A percentile compares a stretch with the other conserved stretches of the same genome.
phyloP scores from a whole-genome alignment of 2,329 filamentous ascomycete genomes.

The Pseudogymnoascus sp. region DNA sequence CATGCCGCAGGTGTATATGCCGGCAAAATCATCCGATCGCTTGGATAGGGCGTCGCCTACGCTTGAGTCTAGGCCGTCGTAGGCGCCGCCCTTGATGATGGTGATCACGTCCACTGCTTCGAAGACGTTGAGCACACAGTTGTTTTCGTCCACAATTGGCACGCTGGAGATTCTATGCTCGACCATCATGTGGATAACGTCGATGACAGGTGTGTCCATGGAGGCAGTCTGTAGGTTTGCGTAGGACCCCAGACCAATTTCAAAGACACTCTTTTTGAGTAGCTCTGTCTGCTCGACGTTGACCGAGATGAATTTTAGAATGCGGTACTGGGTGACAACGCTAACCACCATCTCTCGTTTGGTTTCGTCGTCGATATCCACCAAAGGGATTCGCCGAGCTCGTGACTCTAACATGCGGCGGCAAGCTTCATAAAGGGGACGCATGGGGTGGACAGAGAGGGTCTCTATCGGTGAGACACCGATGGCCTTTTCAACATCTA shows the following conservation, averaged over 20 bases:
- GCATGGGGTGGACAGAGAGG: slow-evolving; percentile 86
- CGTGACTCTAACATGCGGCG: slow-evolving; percentile 89
- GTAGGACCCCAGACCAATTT: slow-evolving; percentile 83
- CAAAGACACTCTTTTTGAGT: slow-evolving; percentile 77
- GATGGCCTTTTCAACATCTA: slow-evolving; percentile 93
- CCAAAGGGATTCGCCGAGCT: slow-evolving; percentile 85
- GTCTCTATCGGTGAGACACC: slow-evolving; percentile 88
- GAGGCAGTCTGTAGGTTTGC: slow-evolving; percentile 69
- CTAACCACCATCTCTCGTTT: slow-evolving; percentile 88
- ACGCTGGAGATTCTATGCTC: slow-evolving; percentile 90
- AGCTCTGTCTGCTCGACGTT: slow-evolving; percentile 80
- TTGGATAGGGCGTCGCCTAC: slow-evolving; percentile 87
- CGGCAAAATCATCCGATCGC: slow-evolving; percentile 83
- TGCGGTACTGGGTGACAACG: slow-evolving; percentile 96
- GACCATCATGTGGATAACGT: slow-evolving; percentile 90
- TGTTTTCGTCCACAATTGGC: slow-evolving; percentile 77
- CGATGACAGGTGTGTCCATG: slow-evolving; percentile 88
- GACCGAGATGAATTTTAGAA: slow-evolving; percentile 96
- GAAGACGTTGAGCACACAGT: slow-evolving; percentile 85
- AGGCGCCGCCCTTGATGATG: slow-evolving; percentile 86
- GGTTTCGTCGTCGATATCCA: slow-evolving; percentile 92
- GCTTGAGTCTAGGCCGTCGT: slow-evolving; percentile 80
- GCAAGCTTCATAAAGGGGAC: slow-evolving; percentile 90
- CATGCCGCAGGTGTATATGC: slow-evolving; percentile 92
- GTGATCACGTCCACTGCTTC: slow-evolving; percentile 97